A percentile compares a stretch with the other conserved stretches of the same genome.
Conservation (phyloP, 163 green algal species). For the Coccomyxa subellipsoidea region DNA sequence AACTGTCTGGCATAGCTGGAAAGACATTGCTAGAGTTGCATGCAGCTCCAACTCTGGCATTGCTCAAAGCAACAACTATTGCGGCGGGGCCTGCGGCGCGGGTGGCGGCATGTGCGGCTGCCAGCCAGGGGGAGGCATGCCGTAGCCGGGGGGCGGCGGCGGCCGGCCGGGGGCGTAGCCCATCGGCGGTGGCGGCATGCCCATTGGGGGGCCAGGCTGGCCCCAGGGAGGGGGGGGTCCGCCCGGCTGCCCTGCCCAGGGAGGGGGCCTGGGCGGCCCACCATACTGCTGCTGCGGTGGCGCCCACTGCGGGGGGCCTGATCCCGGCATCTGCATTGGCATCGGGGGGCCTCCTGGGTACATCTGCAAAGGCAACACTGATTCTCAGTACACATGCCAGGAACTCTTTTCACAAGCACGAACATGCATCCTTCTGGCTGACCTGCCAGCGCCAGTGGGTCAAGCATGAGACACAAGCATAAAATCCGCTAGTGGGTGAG, state of each 20-base stretch:
- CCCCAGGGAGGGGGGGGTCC: neutral
- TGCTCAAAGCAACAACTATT: no score
- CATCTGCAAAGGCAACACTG: neutral
- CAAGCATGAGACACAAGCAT: no score
- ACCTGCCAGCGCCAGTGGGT: no score
- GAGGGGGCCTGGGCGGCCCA: neutral
- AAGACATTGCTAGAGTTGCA: no score
- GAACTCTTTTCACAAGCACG: no score
- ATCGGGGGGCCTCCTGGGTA: neutral
- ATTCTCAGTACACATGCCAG: neutral
- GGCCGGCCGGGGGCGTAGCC: neutral
- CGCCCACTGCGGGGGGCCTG: neutral
- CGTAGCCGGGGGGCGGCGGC: neutral
- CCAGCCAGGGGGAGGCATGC: neutral
- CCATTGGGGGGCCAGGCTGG: neutral
- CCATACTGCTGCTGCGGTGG: neutral
- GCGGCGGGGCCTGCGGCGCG: neutral
- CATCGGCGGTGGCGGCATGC: conserved; percentile 6
- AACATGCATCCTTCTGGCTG: no score
- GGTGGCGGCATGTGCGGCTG: neutral
- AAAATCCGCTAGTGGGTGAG: no score
- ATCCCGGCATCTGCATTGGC: neutral
- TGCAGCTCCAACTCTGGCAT: no score
- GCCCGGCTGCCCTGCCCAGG: neutral
- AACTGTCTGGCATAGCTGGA: no score